Conservation (phyloP, 2,329 filamentous ascomycete genomes). For the Ophidiomyces ophidiicola region DNA sequence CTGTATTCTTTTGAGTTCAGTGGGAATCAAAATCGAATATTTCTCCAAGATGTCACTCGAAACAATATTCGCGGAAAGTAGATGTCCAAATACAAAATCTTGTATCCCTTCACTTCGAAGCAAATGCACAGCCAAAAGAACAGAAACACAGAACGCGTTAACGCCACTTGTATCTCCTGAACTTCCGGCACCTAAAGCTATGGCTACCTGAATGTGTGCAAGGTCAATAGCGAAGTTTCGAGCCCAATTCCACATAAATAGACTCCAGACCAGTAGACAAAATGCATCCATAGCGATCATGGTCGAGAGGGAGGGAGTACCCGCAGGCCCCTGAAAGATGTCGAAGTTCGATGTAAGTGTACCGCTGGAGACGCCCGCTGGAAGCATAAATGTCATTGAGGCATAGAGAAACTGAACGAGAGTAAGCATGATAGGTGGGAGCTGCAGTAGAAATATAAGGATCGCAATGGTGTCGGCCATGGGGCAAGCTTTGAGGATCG, state of each 20-base stretch:
- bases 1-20: constrained; percentile 33
- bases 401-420: constrained; percentile 87
- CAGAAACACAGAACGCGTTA: constrained; percentile 35
- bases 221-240: constrained; percentile 82
- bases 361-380: constrained; percentile 63
- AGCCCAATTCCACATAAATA: constrained; percentile 74
- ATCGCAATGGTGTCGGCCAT: constrained; percentile 93
- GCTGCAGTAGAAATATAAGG: constrained; percentile 85
- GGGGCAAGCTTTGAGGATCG: constrained; percentile 78
- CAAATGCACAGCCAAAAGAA: constrained; percentile 36
- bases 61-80: constrained; percentile 35
- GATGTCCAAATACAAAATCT: constrained; percentile 39
- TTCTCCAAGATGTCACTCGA: constrained; percentile 33
- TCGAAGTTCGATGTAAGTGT: constrained; percentile 70
- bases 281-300: constrained; percentile 73
- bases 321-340: constrained; percentile 76
- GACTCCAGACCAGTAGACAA: constrained; percentile 65
- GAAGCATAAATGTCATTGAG: constrained; percentile 80
- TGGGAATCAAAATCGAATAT: constrained; percentile 33
- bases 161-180: constrained; percentile 37
- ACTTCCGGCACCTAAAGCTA: constrained; percentile 72
- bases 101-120: constrained; percentile 36
- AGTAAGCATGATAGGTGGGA: constrained; percentile 77
- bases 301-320: constrained; percentile 73
- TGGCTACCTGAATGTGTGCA: constrained; percentile 83